These are phyloP conservation scores for Microsporum canis DNA, from an alignment of 2,329 filamentous ascomycete species.

Conservation along the genomic window DNA sequence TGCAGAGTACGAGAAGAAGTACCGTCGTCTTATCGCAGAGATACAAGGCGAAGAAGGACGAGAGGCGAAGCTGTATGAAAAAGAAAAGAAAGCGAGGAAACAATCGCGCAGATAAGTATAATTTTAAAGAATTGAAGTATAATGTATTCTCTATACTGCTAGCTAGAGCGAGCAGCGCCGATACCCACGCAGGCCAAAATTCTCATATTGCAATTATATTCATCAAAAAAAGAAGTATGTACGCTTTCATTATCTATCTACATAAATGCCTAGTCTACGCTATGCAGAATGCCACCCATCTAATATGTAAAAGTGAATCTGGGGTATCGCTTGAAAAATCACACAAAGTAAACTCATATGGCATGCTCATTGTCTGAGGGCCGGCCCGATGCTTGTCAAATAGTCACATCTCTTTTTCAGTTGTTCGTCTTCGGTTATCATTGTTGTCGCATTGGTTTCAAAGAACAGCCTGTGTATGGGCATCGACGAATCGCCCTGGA, in stretches of 20 bases:
- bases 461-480: conserved; percentile 33
- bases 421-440: conserved; percentile 34
- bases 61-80: conserved; percentile 79
- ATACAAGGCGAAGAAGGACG: conserved; percentile 88
- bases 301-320: not conserved
- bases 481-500: conserved; percentile 26
- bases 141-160: not conserved
- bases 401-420: conserved; percentile 40
- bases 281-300: not conserved
- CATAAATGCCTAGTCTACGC: not conserved
- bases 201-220: not conserved
- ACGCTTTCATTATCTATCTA: not conserved
- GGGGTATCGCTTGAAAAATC: not conserved
- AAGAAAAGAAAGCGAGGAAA: conserved; percentile 67
- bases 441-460: conserved; percentile 35
- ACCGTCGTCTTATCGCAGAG: conserved; percentile 79
- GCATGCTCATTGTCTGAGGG: conserved; percentile 35
- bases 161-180: not conserved
- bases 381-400: conserved; percentile 38
- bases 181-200: no score
- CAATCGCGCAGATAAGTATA: not conserved
- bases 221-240: not conserved
- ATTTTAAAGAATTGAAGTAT: not conserved
- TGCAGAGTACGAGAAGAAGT: conserved; percentile 91
- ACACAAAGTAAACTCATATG: not conserved